Conservation (phyloP, 192 early-diverging fungal species). For the Chytriomyces hyalinus region DNA sequence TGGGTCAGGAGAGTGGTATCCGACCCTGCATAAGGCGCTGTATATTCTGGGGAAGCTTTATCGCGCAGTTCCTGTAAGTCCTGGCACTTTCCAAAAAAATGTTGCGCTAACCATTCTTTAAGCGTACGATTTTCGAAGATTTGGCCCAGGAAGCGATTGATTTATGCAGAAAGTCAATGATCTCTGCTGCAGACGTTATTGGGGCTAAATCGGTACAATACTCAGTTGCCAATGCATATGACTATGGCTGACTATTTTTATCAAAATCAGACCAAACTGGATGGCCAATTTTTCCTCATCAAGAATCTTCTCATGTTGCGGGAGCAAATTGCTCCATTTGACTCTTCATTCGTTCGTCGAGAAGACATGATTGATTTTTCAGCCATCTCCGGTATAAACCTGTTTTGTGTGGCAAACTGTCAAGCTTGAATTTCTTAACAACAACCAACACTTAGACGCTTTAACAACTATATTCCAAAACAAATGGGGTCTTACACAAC, state of each 20-base stretch:
- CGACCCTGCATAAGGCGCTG: slow-evolving; percentile 79
- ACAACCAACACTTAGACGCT: slow-evolving; percentile 34
- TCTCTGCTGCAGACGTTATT: slow-evolving; percentile 56
- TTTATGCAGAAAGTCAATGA: slow-evolving; percentile 66
- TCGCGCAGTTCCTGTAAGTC: slow-evolving; percentile 68
- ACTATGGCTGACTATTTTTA: not conserved
- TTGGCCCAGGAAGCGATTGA: slow-evolving; percentile 83
- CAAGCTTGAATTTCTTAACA: not conserved
- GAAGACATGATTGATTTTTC: slow-evolving; percentile 75
- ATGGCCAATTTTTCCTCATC: slow-evolving; percentile 82
- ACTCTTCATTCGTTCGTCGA: slow-evolving; percentile 70
- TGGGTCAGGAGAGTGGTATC: slow-evolving; percentile 78
- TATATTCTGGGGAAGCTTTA: slow-evolving; percentile 84
- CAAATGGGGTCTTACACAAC: slow-evolving; percentile 37
- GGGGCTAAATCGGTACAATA: slow-evolving; percentile 51
- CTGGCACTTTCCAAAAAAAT: not conserved
- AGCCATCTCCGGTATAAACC: slow-evolving; percentile 54
- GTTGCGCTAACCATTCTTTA: slow-evolving; percentile 1
- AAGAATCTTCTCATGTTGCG: slow-evolving; percentile 85
- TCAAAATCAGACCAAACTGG: slow-evolving; percentile 54
- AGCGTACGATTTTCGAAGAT: slow-evolving; percentile 82
- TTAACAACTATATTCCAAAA: slow-evolving; percentile 29
- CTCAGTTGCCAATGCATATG: not conserved
- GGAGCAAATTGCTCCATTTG: slow-evolving; percentile 80
- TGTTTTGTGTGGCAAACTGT: not conserved